phyloP scores from a whole-genome alignment of 805 yeast genomes.

The Metschnikowia lochheadii region DNA sequence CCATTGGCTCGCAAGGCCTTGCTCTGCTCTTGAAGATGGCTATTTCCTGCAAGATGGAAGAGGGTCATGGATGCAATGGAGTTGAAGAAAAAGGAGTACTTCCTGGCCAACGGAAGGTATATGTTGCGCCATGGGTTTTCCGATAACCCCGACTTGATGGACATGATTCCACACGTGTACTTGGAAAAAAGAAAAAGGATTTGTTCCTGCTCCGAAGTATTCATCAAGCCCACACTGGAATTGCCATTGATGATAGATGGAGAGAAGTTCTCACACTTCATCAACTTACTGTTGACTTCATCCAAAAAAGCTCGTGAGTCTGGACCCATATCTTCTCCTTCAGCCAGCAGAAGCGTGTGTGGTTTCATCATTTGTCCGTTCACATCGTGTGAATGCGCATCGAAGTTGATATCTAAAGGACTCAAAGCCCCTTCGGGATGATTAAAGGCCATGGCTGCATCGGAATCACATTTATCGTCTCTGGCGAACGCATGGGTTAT shows the following conservation, averaged over 20 bases:
- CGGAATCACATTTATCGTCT: conserved; percentile 17
- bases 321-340: not conserved
- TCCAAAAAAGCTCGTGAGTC: not conserved
- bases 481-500: conserved; percentile 31
- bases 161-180: conserved; percentile 46
- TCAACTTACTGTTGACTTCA: conserved; percentile 5
- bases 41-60: conserved; percentile 46
- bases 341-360: not conserved
- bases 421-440: conserved; percentile 20
- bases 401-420: conserved; percentile 18
- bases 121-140: conserved; percentile 67
- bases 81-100: conserved; percentile 54
- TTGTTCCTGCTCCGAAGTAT: conserved; percentile 33
- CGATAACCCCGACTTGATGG: conserved; percentile 58
- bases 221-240: conserved; percentile 14
- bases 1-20: conserved; percentile 46
- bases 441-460: conserved; percentile 12
- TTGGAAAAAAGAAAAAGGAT: conserved; percentile 31
- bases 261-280: conserved; percentile 8
- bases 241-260: conserved; percentile 8
- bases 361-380: not conserved
- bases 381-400: not conserved
- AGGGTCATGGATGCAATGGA: conserved; percentile 65
- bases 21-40: conserved; percentile 41
- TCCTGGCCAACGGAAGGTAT: conserved; percentile 53